Evolutionary conservation across 164 flowering plant species (phyloP).

Genomic region (Akebia trifoliata): DNA sequence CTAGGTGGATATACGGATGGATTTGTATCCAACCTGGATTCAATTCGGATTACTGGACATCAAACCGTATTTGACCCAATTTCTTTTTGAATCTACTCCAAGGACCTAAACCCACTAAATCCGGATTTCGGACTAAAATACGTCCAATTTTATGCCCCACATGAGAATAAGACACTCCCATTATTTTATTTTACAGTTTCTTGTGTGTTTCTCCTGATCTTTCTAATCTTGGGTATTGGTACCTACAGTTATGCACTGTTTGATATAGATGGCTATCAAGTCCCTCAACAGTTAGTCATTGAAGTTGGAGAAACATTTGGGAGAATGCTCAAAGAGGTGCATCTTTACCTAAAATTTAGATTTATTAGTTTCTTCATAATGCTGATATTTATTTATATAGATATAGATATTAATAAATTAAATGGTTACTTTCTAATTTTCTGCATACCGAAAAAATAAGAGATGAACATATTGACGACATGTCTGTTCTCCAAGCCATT

Average conservation of each 20-base stretch:
- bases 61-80: too few species aligned
- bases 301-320: slow-evolving; percentile 68
- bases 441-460: slow-evolving; percentile 79
- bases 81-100: too few species aligned
- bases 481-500: slow-evolving; percentile 75
- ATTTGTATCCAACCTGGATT: too few species aligned
- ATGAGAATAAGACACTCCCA: background rate
- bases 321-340: slow-evolving; percentile 73
- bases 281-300: slow-evolving; percentile 64
- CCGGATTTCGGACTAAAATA: too few species aligned
- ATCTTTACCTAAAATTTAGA: background rate
- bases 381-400: background rate
- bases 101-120: too few species aligned
- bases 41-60: too few species aligned
- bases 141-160: too few species aligned
- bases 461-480: slow-evolving; percentile 57
- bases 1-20: too few species aligned
- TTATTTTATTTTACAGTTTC: background rate
- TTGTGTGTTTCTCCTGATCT: background rate
- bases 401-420: background rate
- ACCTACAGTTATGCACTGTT: slow-evolving; percentile 61
- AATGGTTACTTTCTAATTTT: slow-evolving; percentile 7
- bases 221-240: background rate
- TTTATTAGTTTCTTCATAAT: background rate
- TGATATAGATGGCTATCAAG: slow-evolving; percentile 61